Conservation (phyloP, 257 asterid species). For the Misopates orontium region DNA sequence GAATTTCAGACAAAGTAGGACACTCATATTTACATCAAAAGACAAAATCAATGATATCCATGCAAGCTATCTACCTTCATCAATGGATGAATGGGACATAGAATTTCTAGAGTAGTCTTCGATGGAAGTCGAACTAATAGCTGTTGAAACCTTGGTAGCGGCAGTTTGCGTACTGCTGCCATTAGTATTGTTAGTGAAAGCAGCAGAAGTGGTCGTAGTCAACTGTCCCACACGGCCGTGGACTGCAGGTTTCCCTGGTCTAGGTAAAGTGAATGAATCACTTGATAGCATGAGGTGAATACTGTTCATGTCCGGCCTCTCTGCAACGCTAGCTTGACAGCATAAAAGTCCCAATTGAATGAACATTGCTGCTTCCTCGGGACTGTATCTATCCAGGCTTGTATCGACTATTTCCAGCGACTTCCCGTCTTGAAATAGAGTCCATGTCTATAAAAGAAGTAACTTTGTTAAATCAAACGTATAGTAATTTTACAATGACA, state of each 20-base stretch:
- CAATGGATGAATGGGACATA: conserved; percentile 71
- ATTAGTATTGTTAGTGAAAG: conserved; percentile 45
- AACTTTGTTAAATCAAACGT: neutral
- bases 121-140: conserved; percentile 29
- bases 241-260: conserved; percentile 70
- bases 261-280: conserved; percentile 63
- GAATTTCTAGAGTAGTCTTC: conserved; percentile 82
- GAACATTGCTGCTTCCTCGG: conserved; percentile 63
- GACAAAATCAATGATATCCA: no score
- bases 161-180: conserved; percentile 41
- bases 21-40: no score
- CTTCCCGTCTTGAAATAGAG: conserved; percentile 47
- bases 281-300: conserved; percentile 61
- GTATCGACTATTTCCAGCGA: conserved; percentile 55
- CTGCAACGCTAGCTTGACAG: conserved; percentile 70
- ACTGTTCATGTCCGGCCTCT: conserved; percentile 75
- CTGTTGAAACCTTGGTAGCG: conserved; percentile 39
- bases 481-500: neutral
- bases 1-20: no score
- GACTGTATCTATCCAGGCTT: conserved; percentile 40
- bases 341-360: conserved; percentile 74
- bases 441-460: conserved; percentile 56
- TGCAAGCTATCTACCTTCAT: conserved; percentile 56
- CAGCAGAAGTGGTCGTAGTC: conserved; percentile 50
- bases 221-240: conserved; percentile 68